These are phyloP conservation scores for Gymnopilus junonius DNA, from an alignment of 768 basidiomycete genomes.

Conservation along the genomic window DNA sequence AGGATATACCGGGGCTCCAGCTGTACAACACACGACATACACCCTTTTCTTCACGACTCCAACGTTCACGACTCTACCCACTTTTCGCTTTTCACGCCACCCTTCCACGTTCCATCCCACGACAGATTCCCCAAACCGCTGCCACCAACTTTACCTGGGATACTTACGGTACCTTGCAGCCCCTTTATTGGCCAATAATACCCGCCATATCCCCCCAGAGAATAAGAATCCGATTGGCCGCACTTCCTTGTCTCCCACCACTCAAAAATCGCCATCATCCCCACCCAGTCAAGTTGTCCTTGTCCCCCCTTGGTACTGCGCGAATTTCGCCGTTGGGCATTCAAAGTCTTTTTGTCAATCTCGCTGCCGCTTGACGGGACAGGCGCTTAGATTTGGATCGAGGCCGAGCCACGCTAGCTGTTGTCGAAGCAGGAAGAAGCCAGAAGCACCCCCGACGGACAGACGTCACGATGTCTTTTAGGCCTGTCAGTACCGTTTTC, in stretches of 20 bases:
- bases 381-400: slow-evolving; percentile 8
- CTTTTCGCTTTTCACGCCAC: background rate
- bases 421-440: no score
- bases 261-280: background rate
- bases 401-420: background rate
- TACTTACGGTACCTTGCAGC: no score
- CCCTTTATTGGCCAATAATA: background rate
- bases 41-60: background rate
- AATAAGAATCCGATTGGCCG: background rate
- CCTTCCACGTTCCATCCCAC: background rate
- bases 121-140: no score
- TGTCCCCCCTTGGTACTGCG: slow-evolving; percentile 3
- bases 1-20: background rate
- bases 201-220: background rate
- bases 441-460: background rate
- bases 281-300: background rate
- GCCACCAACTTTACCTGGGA: background rate
- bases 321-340: slow-evolving; percentile 24
- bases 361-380: background rate
- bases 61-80: background rate
- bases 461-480: slow-evolving; percentile 47
- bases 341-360: slow-evolving; percentile 2
- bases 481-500: slow-evolving; percentile 45
- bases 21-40: no score
- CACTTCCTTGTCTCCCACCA: background rate